A percentile compares a stretch with the other conserved stretches of the same genome.
Conservation (phyloP, 176 grass and related monocot genomes). For the Oryza longistaminata region DNA sequence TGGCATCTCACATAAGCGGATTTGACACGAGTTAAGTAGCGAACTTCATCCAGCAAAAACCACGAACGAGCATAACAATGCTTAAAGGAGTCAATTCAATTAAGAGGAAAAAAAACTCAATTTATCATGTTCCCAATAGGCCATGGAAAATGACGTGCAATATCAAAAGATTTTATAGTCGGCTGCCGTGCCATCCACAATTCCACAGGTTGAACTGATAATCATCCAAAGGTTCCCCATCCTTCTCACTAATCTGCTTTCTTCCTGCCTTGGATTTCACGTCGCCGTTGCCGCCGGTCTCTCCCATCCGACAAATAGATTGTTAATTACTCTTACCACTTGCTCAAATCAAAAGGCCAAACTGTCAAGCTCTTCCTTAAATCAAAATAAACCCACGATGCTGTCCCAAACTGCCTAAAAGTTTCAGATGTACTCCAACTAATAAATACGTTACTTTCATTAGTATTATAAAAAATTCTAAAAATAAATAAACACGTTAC, state of each 20-base stretch:
- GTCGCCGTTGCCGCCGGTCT: slow-evolving; percentile 26
- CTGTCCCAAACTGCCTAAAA: neutral
- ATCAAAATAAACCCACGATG: neutral
- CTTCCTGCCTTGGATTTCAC: slow-evolving; percentile 18
- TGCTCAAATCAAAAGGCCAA: neutral
- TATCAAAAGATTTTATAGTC: neutral
- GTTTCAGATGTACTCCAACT: too few species aligned
- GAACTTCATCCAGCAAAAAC: too few species aligned
- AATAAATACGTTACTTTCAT: too few species aligned
- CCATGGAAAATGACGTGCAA: neutral
- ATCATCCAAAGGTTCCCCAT: neutral
- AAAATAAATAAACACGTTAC: too few species aligned
- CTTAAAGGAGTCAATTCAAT: too few species aligned
- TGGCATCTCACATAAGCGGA: too few species aligned
- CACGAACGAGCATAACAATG: too few species aligned
- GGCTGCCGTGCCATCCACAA: slow-evolving; percentile 20
- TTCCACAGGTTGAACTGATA: neutral
- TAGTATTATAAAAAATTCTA: too few species aligned
- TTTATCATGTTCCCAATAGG: too few species aligned
- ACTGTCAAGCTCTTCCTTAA: neutral
- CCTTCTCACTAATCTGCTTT: neutral
- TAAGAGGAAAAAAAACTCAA: too few species aligned
- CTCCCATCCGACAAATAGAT: neutral
- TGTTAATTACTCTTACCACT: neutral
- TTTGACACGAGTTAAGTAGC: too few species aligned